phyloP scores from a whole-genome alignment of 768 basidiomycete genomes.

The Auriscalpium vulgare region DNA sequence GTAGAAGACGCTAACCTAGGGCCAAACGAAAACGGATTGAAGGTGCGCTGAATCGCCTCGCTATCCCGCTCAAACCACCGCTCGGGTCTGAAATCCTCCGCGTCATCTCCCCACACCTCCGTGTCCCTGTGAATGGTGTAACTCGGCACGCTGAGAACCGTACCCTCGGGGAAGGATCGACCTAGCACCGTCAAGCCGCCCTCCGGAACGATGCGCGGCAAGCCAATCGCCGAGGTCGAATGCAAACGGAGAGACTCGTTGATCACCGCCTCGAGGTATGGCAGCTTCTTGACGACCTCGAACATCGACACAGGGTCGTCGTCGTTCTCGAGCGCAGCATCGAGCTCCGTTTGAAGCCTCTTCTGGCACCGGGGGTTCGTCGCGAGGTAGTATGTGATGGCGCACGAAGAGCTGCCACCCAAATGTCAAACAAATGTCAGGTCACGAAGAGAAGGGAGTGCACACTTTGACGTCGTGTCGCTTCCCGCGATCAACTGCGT shows the following conservation, averaged over 20 bases:
- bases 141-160: slow-evolving; percentile 71
- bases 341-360: slow-evolving; percentile 73
- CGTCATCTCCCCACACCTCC: slow-evolving; percentile 71
- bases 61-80: slow-evolving; percentile 74
- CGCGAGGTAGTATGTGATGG: slow-evolving; percentile 81
- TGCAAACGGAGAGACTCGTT: slow-evolving; percentile 81
- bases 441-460: slow-evolving; percentile 1
- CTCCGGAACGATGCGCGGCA: slow-evolving; percentile 71
- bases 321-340: slow-evolving; percentile 46
- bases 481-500: slow-evolving; percentile 85
- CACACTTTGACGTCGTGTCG: slow-evolving; percentile 90
- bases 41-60: slow-evolving; percentile 55
- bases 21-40: slow-evolving; percentile 82
- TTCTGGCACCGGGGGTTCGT: slow-evolving; percentile 52
- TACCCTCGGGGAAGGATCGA: slow-evolving; percentile 60
- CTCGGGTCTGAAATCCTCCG: slow-evolving; percentile 69
- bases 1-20: slow-evolving; percentile 44
- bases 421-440: too few relatives aligned
- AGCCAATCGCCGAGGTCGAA: slow-evolving; percentile 76
- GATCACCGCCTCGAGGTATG: slow-evolving; percentile 82
- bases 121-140: slow-evolving; percentile 76
- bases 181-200: slow-evolving; percentile 60
- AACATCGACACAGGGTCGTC: slow-evolving; percentile 56
- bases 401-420: slow-evolving; percentile 67
- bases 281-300: slow-evolving; percentile 63